Conservation (phyloP, 352 stramenopile species). For the Globisporangium spinosum region DNA sequence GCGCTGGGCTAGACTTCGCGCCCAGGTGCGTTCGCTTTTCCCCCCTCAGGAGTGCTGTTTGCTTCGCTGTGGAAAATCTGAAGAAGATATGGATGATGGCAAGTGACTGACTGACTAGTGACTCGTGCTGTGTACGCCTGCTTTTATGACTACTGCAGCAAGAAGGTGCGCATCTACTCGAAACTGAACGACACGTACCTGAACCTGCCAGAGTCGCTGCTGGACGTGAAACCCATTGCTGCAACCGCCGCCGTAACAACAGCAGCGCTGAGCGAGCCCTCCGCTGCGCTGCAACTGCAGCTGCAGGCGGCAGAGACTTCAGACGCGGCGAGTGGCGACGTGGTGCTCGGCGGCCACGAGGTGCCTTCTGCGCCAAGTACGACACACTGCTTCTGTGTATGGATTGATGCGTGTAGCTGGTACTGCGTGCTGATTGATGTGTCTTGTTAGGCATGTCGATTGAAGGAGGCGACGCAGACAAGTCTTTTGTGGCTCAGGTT, state of each 20-base stretch:
- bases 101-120: not conserved
- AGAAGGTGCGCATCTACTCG: conserved; percentile 66
- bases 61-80: too few relatives aligned
- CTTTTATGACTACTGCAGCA: conserved; percentile 31
- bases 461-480: conserved; percentile 13
- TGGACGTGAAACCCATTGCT: conserved; percentile 24
- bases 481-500: conserved; percentile 50
- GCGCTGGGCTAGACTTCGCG: conserved; percentile 44
- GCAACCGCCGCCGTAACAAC: not conserved
- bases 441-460: conserved; percentile 13
- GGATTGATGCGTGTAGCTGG: not conserved
- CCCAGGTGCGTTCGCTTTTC: conserved; percentile 35
- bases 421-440: not conserved
- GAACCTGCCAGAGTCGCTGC: conserved; percentile 50
- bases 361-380: conserved; percentile 16
- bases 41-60: too few relatives aligned
- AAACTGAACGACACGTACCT: conserved; percentile 62
- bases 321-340: conserved; percentile 8
- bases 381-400: not conserved
- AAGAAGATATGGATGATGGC: conserved; percentile 7
- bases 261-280: conserved; percentile 12
- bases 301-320: conserved; percentile 10
- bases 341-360: conserved; percentile 16
- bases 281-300: not conserved
- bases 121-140: not conserved